phyloP scores from a whole-genome alignment of 108 stramenopile genomes.

The Fragilariopsis cylindrus region DNA sequence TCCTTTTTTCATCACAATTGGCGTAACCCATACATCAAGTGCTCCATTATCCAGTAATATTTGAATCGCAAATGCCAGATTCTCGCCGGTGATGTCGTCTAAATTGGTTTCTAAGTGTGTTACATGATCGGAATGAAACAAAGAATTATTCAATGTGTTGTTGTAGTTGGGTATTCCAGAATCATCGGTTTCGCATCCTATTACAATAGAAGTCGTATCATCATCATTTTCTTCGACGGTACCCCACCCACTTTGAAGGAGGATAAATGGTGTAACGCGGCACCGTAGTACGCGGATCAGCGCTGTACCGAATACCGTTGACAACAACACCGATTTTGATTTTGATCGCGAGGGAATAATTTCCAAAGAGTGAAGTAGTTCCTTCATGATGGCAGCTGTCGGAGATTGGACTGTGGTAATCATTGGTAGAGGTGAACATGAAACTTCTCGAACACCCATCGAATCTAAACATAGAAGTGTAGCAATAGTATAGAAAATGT shows the following conservation, averaged over 20 bases:
- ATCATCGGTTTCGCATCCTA: neutral
- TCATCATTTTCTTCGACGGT: neutral
- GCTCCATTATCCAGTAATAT: conserved; percentile 69
- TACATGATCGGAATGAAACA: conserved; percentile 36
- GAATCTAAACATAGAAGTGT: conserved; percentile 10
- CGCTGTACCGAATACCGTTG: conserved; percentile 9
- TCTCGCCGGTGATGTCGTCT: conserved; percentile 91
- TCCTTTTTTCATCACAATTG: conserved; percentile 96
- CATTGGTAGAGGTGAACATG: conserved; percentile 11
- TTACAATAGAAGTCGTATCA: neutral
- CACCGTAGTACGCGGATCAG: conserved; percentile 18
- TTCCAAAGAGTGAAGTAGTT: conserved; percentile 13
- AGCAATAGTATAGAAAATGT: conserved; percentile 12
- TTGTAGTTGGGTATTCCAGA: neutral
- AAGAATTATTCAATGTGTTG: neutral
- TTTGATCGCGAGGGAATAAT: neutral
- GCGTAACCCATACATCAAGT: conserved; percentile 85
- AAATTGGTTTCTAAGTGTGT: conserved; percentile 82
- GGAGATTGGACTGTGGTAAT: neutral
- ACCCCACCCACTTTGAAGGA: neutral
- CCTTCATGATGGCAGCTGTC: conserved; percentile 2
- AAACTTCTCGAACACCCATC: conserved; percentile 16
- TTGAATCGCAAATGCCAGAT: conserved; percentile 70
- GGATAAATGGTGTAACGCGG: neutral
- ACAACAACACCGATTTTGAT: neutral